Evolutionary conservation across 495 filamentous ascomycete genomes (phyloP).

Genomic region (Trypethelium eluteriae): DNA sequence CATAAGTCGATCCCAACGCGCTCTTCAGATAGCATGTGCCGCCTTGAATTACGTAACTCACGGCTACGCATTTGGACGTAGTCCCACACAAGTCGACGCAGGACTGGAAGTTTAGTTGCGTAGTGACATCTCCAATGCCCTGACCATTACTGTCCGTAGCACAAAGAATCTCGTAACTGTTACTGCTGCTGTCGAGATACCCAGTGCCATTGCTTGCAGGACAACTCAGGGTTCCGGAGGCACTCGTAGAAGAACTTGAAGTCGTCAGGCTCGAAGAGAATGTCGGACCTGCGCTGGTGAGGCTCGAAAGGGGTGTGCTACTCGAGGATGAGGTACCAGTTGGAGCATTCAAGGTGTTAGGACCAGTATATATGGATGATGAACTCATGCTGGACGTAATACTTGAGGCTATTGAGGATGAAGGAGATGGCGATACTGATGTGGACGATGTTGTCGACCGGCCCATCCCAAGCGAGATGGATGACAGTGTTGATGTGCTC

Average conservation of each 20-base stretch:
- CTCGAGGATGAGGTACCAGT: neutral
- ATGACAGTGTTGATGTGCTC: conserved; percentile 3
- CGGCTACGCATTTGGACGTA: neutral
- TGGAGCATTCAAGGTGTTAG: neutral
- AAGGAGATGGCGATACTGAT: neutral
- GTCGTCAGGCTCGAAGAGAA: neutral
- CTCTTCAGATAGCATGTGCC: neutral
- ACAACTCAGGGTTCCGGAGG: neutral
- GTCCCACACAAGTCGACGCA: conserved; percentile 5
- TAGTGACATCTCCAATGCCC: neutral
- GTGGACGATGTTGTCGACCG: neutral
- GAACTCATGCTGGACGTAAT: neutral
- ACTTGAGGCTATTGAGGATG: neutral
- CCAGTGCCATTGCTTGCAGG: conserved; percentile 9
- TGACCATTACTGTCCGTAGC: neutral
- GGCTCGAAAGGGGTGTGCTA: neutral
- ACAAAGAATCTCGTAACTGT: neutral
- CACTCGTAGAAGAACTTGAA: neutral
- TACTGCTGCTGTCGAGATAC: neutral
- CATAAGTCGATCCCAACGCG: neutral
- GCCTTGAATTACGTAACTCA: neutral
- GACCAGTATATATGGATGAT: conserved; percentile 1
- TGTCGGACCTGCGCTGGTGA: neutral
- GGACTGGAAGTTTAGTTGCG: neutral
- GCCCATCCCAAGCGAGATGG: neutral